phyloP scores from a whole-genome alignment of 176 grass and related monocot genomes.

The Rhynchospora tenuis region DNA sequence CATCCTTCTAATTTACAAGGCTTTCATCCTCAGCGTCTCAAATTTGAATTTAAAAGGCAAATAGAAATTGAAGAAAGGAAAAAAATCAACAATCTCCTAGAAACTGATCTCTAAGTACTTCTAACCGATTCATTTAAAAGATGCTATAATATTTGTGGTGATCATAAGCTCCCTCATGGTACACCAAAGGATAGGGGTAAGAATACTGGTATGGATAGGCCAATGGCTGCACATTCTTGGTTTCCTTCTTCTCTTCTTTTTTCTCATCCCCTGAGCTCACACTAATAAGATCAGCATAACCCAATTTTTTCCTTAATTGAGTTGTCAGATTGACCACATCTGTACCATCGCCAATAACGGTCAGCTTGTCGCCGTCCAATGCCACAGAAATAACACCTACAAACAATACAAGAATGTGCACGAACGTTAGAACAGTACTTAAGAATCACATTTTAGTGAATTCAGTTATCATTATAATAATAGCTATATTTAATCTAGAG shows the following conservation, averaged over 20 bases:
- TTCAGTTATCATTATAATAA: background rate
- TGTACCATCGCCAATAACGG: conserved; percentile 39
- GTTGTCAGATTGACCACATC: conserved; percentile 43
- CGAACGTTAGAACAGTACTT: background rate
- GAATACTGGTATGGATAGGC: background rate
- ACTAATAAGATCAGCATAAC: conserved; percentile 49
- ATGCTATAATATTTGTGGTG: background rate
- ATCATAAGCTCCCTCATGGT: background rate
- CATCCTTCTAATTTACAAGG: background rate
- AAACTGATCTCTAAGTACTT: background rate
- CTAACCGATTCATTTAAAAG: background rate
- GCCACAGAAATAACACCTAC: conserved; percentile 51
- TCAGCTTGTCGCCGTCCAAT: conserved; percentile 49
- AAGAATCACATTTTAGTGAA: background rate
- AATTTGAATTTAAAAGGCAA: background rate
- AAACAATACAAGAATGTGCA: background rate
- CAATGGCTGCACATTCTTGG: background rate
- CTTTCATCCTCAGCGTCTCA: background rate
- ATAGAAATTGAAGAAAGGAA: background rate
- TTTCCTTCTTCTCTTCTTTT: background rate
- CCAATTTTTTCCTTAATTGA: conserved; percentile 38
- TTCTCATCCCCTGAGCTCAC: conserved; percentile 18
- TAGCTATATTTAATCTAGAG: background rate
- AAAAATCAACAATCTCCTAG: background rate
- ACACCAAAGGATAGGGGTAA: background rate